phyloP scores from a whole-genome alignment of 768 basidiomycete species.

The Boletellus ananiceps region DNA sequence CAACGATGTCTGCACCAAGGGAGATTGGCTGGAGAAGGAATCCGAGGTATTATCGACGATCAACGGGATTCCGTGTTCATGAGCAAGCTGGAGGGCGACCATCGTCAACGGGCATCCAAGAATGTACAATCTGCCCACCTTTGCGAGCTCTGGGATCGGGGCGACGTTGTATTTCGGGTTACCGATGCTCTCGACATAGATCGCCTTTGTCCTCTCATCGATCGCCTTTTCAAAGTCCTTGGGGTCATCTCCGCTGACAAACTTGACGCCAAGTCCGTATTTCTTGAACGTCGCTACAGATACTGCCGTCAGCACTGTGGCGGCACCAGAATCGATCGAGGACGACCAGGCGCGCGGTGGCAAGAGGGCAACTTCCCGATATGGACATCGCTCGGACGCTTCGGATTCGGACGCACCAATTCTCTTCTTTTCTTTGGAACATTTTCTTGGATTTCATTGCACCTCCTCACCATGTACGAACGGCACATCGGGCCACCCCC shows the following conservation, averaged over 20 bases:
- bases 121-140: conserved; percentile 28
- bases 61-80: conserved; percentile 54
- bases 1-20: conserved; percentile 53
- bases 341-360: too few species aligned
- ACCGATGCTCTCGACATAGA: conserved; percentile 58
- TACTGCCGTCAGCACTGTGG: not conserved
- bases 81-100: conserved; percentile 38
- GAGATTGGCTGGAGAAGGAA: conserved; percentile 52
- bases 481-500: too few species aligned
- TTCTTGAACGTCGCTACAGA: conserved; percentile 48
- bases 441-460: too few species aligned
- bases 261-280: conserved; percentile 51
- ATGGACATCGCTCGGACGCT: too few species aligned
- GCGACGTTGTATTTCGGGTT: conserved; percentile 58
- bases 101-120: not conserved
- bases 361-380: too few species aligned
- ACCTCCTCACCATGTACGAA: too few species aligned
- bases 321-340: too few species aligned
- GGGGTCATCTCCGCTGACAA: conserved; percentile 45
- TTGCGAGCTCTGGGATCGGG: conserved; percentile 53
- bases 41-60: conserved; percentile 64
- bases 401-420: too few species aligned
- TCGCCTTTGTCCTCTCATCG: conserved; percentile 55
- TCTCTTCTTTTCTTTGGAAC: too few species aligned
- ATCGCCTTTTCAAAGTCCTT: conserved; percentile 48